These are phyloP conservation scores for Chlorophyllum brunneum DNA, from an alignment of 768 basidiomycete genomes.

Conservation along the genomic window DNA sequence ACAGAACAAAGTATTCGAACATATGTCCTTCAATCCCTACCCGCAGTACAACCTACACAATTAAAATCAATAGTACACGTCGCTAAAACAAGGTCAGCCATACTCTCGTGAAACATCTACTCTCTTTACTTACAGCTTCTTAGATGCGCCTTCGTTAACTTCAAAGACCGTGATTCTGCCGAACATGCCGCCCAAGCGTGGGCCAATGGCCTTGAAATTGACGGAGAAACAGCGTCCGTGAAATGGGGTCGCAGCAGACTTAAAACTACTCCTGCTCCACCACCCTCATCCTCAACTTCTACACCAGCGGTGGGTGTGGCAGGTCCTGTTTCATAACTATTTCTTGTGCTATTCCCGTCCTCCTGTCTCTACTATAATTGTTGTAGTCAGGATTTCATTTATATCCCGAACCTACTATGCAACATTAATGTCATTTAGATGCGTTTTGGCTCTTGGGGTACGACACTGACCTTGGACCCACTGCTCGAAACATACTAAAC, in stretches of 20 bases:
- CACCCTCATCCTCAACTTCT: slow-evolving; percentile 15
- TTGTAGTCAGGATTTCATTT: neutral
- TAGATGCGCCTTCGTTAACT: slow-evolving; percentile 96
- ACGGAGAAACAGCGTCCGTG: slow-evolving; percentile 66
- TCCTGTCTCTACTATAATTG: too few relatives aligned
- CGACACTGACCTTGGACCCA: too few relatives aligned
- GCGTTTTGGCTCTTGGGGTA: too few relatives aligned
- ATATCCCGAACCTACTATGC: slow-evolving; percentile 1
- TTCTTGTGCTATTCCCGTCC: neutral
- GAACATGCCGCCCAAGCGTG: slow-evolving; percentile 87
- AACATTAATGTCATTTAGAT: too few relatives aligned
- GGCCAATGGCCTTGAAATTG: slow-evolving; percentile 87
- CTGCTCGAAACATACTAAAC: too few relatives aligned
- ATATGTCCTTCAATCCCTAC: slow-evolving; percentile 62
- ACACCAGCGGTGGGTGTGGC: slow-evolving; percentile 17
- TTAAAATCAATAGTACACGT: slow-evolving; percentile 86
- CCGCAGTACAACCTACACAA: slow-evolving; percentile 56
- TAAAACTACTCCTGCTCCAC: slow-evolving; percentile 27
- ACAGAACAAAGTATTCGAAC: slow-evolving; percentile 76
- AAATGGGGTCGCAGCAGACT: slow-evolving; percentile 86
- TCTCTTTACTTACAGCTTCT: neutral
- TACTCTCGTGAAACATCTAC: slow-evolving; percentile 5
- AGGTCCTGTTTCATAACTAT: slow-evolving; percentile 17
- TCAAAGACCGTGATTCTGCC: slow-evolving; percentile 76
- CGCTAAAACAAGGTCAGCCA: slow-evolving; percentile 64